A percentile compares a stretch with the other conserved stretches of the same genome.
Evolutionary conservation across 2,329 filamentous ascomycete genomes (phyloP).

Genomic region (Septoria linicola): DNA sequence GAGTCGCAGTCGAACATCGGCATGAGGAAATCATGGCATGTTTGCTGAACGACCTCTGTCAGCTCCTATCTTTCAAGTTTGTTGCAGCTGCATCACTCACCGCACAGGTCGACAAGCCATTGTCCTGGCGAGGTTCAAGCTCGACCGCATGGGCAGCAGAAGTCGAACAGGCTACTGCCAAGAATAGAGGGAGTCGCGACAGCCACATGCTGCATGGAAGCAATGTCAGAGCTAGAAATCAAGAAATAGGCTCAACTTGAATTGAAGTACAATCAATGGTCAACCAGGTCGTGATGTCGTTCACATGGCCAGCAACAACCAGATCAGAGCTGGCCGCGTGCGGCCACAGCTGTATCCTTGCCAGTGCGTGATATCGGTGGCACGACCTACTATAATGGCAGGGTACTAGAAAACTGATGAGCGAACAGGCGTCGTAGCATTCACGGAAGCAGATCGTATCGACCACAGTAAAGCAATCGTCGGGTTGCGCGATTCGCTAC

Average conservation of each 20-base stretch:
- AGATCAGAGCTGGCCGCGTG: background rate
- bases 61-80: background rate
- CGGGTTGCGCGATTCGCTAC: too few relatives aligned
- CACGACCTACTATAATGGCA: too few relatives aligned
- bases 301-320: background rate
- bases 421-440: too few relatives aligned
- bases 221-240: background rate
- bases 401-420: too few relatives aligned
- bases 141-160: background rate
- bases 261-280: background rate
- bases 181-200: background rate
- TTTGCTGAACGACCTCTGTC: conserved; percentile 3
- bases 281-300: background rate
- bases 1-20: conserved; percentile 6
- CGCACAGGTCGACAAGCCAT: conserved; percentile 5
- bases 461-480: too few relatives aligned
- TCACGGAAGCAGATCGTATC: too few relatives aligned
- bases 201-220: background rate
- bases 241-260: background rate
- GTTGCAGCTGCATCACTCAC: background rate
- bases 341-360: background rate
- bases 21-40: conserved; percentile 10
- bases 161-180: background rate
- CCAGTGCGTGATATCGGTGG: background rate
- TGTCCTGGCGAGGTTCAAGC: background rate